Conservation (phyloP, 2,329 filamentous ascomycete genomes). For the Aspergillus cejpii region DNA sequence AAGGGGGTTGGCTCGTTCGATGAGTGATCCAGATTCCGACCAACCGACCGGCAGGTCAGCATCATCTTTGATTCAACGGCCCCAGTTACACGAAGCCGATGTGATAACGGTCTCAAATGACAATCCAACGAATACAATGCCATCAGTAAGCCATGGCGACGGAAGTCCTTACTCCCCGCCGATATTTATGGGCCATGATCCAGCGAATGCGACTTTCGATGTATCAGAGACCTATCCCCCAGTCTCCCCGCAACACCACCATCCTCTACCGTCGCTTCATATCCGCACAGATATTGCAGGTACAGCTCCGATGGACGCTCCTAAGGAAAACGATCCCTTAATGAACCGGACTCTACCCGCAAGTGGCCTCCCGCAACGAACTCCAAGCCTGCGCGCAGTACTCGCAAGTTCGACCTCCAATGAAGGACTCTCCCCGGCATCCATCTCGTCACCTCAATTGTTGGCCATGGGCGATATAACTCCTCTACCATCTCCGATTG, state of each 20-base stretch:
- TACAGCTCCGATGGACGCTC: slow-evolving; percentile 23
- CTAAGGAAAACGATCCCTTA: slow-evolving; percentile 29
- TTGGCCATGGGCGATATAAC: slow-evolving; percentile 72
- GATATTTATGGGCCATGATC: slow-evolving; percentile 4
- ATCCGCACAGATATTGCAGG: slow-evolving; percentile 32
- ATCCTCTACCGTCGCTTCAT: slow-evolving; percentile 26
- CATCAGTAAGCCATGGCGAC: slow-evolving; percentile 12
- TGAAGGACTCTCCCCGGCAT: slow-evolving; percentile 52
- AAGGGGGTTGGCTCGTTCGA: slow-evolving; percentile 14
- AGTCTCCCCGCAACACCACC: slow-evolving; percentile 6
- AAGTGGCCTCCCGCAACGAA: slow-evolving; percentile 39
- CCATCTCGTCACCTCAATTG: slow-evolving; percentile 67
- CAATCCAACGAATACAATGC: slow-evolving; percentile 13
- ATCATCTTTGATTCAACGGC: slow-evolving; percentile 11
- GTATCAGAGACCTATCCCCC: slow-evolving; percentile 7
- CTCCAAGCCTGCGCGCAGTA: slow-evolving; percentile 40
- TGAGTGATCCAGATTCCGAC: slow-evolving; percentile 18
- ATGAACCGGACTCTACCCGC: slow-evolving; percentile 40
- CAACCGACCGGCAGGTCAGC: slow-evolving; percentile 24
- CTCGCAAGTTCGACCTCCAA: slow-evolving; percentile 35
- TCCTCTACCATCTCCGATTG: slow-evolving; percentile 68
- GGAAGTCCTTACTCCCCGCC: slow-evolving; percentile 7
- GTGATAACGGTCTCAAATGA: slow-evolving; percentile 14
- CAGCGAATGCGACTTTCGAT: slow-evolving; percentile 10
- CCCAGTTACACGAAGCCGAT: slow-evolving; percentile 17